These are phyloP conservation scores for Scheffersomyces titani DNA, from an alignment of 1,139 yeast genomes.

Conservation along the genomic window DNA sequence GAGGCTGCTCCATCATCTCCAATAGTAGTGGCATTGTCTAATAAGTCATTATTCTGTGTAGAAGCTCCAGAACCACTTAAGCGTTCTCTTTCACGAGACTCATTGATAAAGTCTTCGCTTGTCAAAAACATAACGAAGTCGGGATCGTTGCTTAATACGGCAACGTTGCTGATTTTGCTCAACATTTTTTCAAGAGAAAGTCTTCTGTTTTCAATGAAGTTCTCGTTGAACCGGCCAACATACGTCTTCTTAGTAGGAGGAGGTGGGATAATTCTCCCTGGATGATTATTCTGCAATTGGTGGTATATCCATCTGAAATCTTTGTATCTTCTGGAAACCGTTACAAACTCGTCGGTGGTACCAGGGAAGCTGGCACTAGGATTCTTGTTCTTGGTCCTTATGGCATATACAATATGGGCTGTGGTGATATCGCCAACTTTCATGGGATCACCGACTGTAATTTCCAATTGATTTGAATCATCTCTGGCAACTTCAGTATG, in stretches of 20 bases:
- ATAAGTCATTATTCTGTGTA: constrained; percentile 41
- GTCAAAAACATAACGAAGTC: constrained; percentile 81
- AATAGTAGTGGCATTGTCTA: constrained; percentile 32
- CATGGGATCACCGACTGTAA: constrained; percentile 86
- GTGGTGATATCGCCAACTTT: constrained; percentile 89
- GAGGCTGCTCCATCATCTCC: constrained; percentile 21
- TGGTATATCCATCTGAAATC: constrained; percentile 90
- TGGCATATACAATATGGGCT: constrained; percentile 86
- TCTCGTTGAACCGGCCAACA: constrained; percentile 85
- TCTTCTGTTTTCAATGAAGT: constrained; percentile 84
- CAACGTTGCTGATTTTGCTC: constrained; percentile 59
- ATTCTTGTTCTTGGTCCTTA: constrained; percentile 55
- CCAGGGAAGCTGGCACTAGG: constrained; percentile 21
- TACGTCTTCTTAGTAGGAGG: constrained; percentile 93
- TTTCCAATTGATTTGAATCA: constrained; percentile 43
- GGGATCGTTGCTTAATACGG: constrained; percentile 62
- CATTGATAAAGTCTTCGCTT: constrained; percentile 66
- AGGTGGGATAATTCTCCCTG: constrained; percentile 91
- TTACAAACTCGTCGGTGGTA: constrained; percentile 33
- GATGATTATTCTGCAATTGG: constrained; percentile 82
- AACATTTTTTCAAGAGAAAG: constrained; percentile 89
- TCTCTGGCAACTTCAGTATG: constrained; percentile 5
- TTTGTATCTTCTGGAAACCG: constrained; percentile 75
- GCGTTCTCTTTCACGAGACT: constrained; percentile 64
- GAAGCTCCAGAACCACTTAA: constrained; percentile 56